These are phyloP conservation scores for Helicostylum pulchrum DNA, from an alignment of 192 early-diverging fungal genomes.

Conservation along the genomic window DNA sequence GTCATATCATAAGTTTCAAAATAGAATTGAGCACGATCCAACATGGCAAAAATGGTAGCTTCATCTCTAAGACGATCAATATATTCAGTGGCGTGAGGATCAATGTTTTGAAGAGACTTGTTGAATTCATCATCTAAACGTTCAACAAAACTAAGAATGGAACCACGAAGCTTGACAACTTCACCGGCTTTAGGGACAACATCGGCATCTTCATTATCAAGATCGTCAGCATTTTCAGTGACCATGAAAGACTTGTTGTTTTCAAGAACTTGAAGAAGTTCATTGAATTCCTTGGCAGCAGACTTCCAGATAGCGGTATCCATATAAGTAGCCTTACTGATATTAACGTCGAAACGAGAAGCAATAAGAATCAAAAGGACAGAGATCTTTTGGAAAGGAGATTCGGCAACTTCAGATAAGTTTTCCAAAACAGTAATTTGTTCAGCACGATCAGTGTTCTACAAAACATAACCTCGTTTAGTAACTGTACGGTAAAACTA, in stretches of 20 bases:
- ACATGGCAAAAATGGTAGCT: conserved; percentile 77
- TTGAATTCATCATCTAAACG: conserved; percentile 97
- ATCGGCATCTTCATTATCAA: conserved; percentile 63
- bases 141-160: conserved; percentile 83
- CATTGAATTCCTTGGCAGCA: conserved; percentile 68
- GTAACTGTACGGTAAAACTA: background rate
- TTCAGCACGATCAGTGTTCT: conserved; percentile 85
- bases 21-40: conserved; percentile 87
- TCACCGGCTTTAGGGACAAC: conserved; percentile 50
- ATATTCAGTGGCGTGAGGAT: conserved; percentile 97
- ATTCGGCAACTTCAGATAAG: conserved; percentile 59
- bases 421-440: conserved; percentile 67
- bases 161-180: conserved; percentile 70
- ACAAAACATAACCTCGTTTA: background rate
- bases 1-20: conserved; percentile 64
- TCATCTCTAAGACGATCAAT: conserved; percentile 92
- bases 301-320: conserved; percentile 78
- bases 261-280: conserved; percentile 77
- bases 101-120: conserved; percentile 91
- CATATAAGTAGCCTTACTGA: conserved; percentile 68
- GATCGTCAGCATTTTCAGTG: conserved; percentile 65
- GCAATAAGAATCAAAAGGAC: conserved; percentile 87
- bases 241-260: conserved; percentile 66
- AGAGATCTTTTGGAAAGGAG: conserved; percentile 75
- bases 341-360: conserved; percentile 81